Evolutionary conservation across 1,139 yeast species (phyloP).

Genomic region (Meyerozyma guilliermondii): DNA sequence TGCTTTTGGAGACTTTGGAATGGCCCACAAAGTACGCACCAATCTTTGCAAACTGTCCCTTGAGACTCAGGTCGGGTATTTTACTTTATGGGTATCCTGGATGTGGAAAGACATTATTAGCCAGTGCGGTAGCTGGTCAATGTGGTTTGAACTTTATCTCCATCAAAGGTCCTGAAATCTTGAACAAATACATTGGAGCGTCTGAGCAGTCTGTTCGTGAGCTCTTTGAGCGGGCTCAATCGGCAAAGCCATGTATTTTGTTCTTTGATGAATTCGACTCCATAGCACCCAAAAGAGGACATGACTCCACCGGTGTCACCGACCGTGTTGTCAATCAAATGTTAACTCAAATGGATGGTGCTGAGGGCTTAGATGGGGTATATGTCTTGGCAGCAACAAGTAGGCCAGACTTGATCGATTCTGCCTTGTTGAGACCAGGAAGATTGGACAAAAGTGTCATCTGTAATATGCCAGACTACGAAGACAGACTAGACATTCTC

Average conservation of each 20-base stretch:
- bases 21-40: slow-evolving; percentile 98
- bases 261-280: slow-evolving; percentile 97
- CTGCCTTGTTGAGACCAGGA: slow-evolving; percentile 93
- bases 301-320: slow-evolving; percentile 96
- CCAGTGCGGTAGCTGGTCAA: slow-evolving; percentile 91
- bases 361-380: slow-evolving; percentile 95
- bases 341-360: slow-evolving; percentile 99
- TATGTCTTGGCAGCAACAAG: slow-evolving; percentile 95
- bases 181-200: slow-evolving; percentile 96
- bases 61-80: slow-evolving; percentile 84
- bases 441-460: slow-evolving; percentile 87
- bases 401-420: slow-evolving; percentile 91
- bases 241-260: slow-evolving; percentile 89
- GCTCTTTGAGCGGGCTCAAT: slow-evolving; percentile 86
- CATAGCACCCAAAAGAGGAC: slow-evolving; percentile 97
- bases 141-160: slow-evolving; percentile 93
- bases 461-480: slow-evolving; percentile 76
- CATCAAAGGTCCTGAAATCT: slow-evolving; percentile 92
- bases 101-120: slow-evolving; percentile 91
- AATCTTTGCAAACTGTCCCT: slow-evolving; percentile 81
- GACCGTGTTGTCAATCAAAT: slow-evolving; percentile 96
- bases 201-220: slow-evolving; percentile 94
- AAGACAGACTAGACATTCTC: slow-evolving; percentile 73
- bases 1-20: slow-evolving; percentile 81
- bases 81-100: slow-evolving; percentile 95